Evolutionary conservation across 2,329 filamentous ascomycete genomes (phyloP).

Genomic region (Orbilia blumenaviensis): DNA sequence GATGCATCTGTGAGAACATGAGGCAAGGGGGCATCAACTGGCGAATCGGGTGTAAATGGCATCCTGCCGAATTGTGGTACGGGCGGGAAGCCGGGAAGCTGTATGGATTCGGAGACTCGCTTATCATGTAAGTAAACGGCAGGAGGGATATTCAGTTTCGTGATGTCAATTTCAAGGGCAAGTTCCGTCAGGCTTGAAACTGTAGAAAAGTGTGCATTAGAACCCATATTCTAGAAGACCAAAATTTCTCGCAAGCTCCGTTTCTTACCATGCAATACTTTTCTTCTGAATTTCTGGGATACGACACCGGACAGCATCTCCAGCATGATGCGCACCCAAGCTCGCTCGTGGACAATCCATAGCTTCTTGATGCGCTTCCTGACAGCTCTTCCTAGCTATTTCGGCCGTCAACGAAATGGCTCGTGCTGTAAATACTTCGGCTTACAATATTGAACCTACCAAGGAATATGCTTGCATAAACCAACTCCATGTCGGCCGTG

Average conservation of each 20-base stretch:
- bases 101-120: constrained; percentile 60
- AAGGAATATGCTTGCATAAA: constrained; percentile 69
- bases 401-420: not conserved
- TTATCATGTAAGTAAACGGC: constrained; percentile 68
- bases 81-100: constrained; percentile 63
- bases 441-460: constrained; percentile 45
- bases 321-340: constrained; percentile 68
- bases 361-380: constrained; percentile 68
- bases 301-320: constrained; percentile 69
- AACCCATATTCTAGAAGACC: not conserved
- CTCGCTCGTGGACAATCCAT: constrained; percentile 69
- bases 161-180: constrained; percentile 66
- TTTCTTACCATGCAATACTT: constrained; percentile 66
- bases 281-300: constrained; percentile 68
- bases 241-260: not conserved
- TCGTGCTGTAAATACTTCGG: not conserved
- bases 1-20: constrained; percentile 67
- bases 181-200: constrained; percentile 65
- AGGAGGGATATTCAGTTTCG: constrained; percentile 67
- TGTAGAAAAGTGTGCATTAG: constrained; percentile 54
- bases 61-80: constrained; percentile 63
- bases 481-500: constrained; percentile 67
- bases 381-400: constrained; percentile 65
- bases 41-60: constrained; percentile 61
- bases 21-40: constrained; percentile 63